Evolutionary conservation across 352 stramenopile species (phyloP).

Genomic region (Globisporangium spinosum): DNA sequence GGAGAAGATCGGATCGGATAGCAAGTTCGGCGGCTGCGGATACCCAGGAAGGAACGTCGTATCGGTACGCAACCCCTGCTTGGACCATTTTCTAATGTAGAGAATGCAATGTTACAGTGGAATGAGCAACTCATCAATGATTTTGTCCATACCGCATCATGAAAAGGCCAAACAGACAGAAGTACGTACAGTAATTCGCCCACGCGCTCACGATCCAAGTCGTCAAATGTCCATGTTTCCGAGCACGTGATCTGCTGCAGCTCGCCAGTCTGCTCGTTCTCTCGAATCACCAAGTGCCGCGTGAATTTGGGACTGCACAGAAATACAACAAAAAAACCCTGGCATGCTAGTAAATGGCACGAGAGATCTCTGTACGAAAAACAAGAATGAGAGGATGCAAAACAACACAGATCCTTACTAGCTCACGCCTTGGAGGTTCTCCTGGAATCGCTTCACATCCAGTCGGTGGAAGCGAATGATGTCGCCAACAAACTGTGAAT

Average conservation of each 20-base stretch:
- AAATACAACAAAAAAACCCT: background rate
- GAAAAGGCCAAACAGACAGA: no score
- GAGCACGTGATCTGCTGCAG: conserved; percentile 50
- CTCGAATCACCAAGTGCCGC: conserved; percentile 58
- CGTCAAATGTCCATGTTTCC: conserved; percentile 59
- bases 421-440: conserved; percentile 52
- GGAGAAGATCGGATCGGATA: conserved; percentile 40
- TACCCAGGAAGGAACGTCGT: conserved; percentile 49
- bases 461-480: conserved; percentile 79
- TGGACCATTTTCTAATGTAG: conserved; percentile 44
- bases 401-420: conserved; percentile 27
- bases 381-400: background rate
- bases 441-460: conserved; percentile 58
- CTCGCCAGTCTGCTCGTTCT: conserved; percentile 19
- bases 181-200: conserved; percentile 32
- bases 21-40: conserved; percentile 30
- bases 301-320: conserved; percentile 21
- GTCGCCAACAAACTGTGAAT: conserved; percentile 58
- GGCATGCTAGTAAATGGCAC: background rate
- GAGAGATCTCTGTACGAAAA: background rate
- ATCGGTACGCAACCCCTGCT: conserved; percentile 35
- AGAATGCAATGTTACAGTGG: background rate
- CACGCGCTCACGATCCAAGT: conserved; percentile 41
- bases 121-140: background rate
- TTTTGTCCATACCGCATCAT: background rate